phyloP scores from a whole-genome alignment of 257 asterid genomes.

The Fraxinus americana region DNA sequence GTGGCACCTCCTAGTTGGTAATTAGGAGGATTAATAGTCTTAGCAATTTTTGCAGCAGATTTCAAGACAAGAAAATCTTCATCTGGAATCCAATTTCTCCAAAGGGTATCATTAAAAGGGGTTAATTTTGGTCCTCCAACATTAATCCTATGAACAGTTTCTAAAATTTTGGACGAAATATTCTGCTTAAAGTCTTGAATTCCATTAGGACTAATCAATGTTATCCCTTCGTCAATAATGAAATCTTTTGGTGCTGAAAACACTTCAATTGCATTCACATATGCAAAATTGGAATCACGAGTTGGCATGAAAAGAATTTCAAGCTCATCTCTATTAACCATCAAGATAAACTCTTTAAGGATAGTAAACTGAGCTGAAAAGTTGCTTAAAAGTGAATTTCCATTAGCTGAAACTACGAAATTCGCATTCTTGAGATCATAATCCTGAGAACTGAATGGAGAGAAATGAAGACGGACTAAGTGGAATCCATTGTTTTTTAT shows the following conservation, averaged over 20 bases:
- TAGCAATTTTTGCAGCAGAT: conserved; percentile 68
- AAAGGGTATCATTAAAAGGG: conserved; percentile 79
- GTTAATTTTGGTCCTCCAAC: conserved; percentile 81
- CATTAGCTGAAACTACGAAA: conserved; percentile 63
- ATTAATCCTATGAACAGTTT: conserved; percentile 77
- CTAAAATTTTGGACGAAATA: conserved; percentile 51
- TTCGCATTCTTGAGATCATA: conserved; percentile 46
- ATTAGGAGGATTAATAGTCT: conserved; percentile 49
- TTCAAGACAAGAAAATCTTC: conserved; percentile 60
- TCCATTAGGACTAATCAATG: conserved; percentile 50
- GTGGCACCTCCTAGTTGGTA: conserved; percentile 72
- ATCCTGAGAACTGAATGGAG: conserved; percentile 48
- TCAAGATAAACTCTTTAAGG: conserved; percentile 62
- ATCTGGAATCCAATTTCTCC: conserved; percentile 85
- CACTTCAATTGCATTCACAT: conserved; percentile 74
- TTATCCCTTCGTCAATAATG: conserved; percentile 55
- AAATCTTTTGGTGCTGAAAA: conserved; percentile 70
- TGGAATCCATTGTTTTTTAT: conserved; percentile 67
- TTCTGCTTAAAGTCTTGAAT: conserved; percentile 63
- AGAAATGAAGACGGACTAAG: conserved; percentile 72
- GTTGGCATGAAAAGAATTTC: conserved; percentile 55
- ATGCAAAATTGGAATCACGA: conserved; percentile 49
- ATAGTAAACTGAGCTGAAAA: conserved; percentile 35
- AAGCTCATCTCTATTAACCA: conserved; percentile 51
- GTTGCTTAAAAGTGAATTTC: conserved; percentile 40